Evolutionary conservation across 768 basidiomycete species (phyloP).

Genomic region (Suillus alpinus): DNA sequence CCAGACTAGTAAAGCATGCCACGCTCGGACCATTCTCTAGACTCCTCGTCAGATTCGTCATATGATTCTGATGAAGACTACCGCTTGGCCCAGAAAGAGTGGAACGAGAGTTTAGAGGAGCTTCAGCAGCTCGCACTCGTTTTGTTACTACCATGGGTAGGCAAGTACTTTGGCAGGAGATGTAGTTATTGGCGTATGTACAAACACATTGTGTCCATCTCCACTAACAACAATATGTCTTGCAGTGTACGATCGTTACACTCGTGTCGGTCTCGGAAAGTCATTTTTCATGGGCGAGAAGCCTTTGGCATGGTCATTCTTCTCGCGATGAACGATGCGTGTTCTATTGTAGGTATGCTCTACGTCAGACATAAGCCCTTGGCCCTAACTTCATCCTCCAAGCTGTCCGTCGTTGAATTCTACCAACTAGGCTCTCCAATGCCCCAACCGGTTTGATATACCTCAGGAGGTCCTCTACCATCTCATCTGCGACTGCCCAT

Average conservation of each 20-base stretch:
- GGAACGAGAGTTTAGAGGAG: conserved; percentile 88
- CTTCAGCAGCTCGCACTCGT: conserved; percentile 77
- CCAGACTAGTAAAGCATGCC: conserved; percentile 46
- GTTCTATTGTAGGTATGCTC: conserved; percentile 6
- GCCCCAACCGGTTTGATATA: conserved; percentile 45
- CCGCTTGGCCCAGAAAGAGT: conserved; percentile 80
- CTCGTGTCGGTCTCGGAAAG: conserved; percentile 58
- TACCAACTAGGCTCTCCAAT: conserved; percentile 47
- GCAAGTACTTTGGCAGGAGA: conserved; percentile 84
- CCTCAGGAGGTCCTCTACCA: conserved; percentile 59
- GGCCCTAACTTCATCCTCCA: conserved; percentile 28
- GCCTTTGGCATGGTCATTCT: conserved; percentile 10
- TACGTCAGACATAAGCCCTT: conserved; percentile 26
- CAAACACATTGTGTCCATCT: conserved; percentile 5
- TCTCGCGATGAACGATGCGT: conserved; percentile 15
- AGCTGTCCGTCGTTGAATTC: conserved; percentile 41
- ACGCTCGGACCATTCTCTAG: conserved; percentile 57
- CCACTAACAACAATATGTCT: conserved; percentile 9
- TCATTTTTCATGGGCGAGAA: conserved; percentile 58
- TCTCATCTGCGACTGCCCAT: conserved; percentile 57
- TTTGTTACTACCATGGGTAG: conserved; percentile 81
- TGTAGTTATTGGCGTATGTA: conserved; percentile 84
- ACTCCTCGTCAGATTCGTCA: conserved; percentile 46
- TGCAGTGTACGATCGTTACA: conserved; percentile 69
- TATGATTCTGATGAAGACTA: conserved; percentile 69